Percentiles rank a stretch among this genome's conserved stretches.
Evolutionary conservation across 139 green algal species (phyloP).

Genomic region (Raphidocelis subcapitata): DNA sequence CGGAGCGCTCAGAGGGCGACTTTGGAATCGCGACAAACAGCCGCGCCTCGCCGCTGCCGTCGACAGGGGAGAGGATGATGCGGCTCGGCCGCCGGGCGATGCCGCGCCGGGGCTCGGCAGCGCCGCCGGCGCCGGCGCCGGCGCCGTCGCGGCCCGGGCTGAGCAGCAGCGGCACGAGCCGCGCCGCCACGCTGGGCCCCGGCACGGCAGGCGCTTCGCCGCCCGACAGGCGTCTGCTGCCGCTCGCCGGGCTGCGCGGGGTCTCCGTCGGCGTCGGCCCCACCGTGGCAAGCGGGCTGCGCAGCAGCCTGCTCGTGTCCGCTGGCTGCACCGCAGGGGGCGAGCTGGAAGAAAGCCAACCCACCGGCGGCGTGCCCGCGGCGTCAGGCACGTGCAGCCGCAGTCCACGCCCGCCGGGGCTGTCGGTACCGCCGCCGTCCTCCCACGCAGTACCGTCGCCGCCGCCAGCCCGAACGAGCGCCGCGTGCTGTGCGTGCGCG

Average conservation of each 20-base stretch:
- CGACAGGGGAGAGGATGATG: slow-evolving; percentile 24
- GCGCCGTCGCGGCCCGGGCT: background rate
- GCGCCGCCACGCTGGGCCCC: background rate
- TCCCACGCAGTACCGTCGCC: background rate
- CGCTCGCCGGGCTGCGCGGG: too few species aligned
- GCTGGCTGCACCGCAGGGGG: too few species aligned
- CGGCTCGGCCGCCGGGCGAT: slow-evolving; percentile 12
- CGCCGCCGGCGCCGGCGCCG: background rate
- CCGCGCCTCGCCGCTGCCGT: background rate
- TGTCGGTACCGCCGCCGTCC: background rate
- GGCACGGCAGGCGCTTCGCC: slow-evolving; percentile 1
- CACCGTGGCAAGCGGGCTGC: too few species aligned
- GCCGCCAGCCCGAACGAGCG: background rate
- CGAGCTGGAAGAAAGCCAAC: too few species aligned
- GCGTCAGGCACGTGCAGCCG: too few species aligned
- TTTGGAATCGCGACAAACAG: slow-evolving; percentile 27
- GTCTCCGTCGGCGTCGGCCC: too few species aligned
- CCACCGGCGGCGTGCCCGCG: too few species aligned
- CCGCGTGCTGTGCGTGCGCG: background rate
- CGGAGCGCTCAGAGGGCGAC: background rate
- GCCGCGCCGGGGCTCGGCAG: background rate
- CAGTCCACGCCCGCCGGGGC: too few species aligned
- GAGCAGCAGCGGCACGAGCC: background rate
- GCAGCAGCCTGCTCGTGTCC: too few species aligned
- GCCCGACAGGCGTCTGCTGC: background rate